These are phyloP conservation scores for Podaxis mareebaensis DNA, from an alignment of 768 basidiomycete species.

Conservation along the genomic window DNA sequence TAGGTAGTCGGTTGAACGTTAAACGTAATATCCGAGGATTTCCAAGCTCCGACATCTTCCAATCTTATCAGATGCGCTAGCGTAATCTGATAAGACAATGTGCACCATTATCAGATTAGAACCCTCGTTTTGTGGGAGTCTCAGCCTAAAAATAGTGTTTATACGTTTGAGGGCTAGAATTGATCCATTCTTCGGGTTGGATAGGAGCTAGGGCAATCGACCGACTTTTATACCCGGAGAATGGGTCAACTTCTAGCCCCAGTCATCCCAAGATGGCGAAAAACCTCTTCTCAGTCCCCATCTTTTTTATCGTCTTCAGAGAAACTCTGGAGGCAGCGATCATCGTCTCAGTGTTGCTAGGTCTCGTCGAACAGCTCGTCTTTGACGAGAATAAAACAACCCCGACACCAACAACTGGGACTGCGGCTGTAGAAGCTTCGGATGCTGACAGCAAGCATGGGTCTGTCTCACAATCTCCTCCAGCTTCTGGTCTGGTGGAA, in stretches of 20 bases:
- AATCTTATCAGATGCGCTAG: slow-evolving; percentile 15
- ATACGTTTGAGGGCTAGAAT: neutral
- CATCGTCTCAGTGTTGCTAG: slow-evolving; percentile 89
- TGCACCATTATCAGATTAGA: slow-evolving; percentile 12
- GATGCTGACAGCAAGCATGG: slow-evolving; percentile 28
- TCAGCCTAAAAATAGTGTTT: neutral
- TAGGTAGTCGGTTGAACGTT: neutral
- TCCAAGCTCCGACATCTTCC: neutral
- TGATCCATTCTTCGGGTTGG: neutral
- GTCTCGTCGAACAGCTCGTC: slow-evolving; percentile 87
- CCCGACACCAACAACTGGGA: slow-evolving; percentile 15
- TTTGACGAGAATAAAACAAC: slow-evolving; percentile 33
- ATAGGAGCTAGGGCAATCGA: slow-evolving; percentile 6
- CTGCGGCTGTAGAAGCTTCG: slow-evolving; percentile 21
- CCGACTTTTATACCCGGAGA: slow-evolving; percentile 7
- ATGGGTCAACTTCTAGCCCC: neutral
- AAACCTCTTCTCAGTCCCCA: slow-evolving; percentile 84
- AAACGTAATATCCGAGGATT: neutral
- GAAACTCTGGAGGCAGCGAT: slow-evolving; percentile 93
- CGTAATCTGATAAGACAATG: slow-evolving; percentile 24
- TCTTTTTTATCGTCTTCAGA: slow-evolving; percentile 96
- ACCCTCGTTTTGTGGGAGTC: slow-evolving; percentile 4
- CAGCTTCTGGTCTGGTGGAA: slow-evolving; percentile 22
- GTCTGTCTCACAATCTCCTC: slow-evolving; percentile 23
- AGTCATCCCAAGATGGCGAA: slow-evolving; percentile 50